phyloP scores from a whole-genome alignment of 805 yeast species.

The Ogataea paradorogensis region DNA sequence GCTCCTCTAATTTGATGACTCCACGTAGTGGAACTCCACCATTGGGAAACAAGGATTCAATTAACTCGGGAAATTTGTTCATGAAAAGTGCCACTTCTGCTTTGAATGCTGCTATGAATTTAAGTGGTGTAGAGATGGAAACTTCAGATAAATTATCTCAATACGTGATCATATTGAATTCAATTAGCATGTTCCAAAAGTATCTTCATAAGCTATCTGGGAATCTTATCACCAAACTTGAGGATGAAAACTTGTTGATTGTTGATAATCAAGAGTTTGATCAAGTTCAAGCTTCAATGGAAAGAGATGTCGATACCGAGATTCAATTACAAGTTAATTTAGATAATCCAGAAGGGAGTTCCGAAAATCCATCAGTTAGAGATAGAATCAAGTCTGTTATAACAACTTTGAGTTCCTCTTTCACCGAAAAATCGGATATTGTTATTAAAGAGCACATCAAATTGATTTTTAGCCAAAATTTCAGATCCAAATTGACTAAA shows the following conservation, averaged over 20 bases:
- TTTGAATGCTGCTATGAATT: slow-evolving; percentile 34
- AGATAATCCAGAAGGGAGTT: slow-evolving; percentile 13
- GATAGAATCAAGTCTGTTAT: slow-evolving; percentile 24
- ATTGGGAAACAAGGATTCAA: slow-evolving; percentile 18
- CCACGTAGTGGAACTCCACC: slow-evolving; percentile 34
- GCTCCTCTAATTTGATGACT: slow-evolving; percentile 22
- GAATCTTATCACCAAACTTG: slow-evolving; percentile 34
- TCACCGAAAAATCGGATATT: slow-evolving; percentile 31
- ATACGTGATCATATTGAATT: slow-evolving; percentile 68
- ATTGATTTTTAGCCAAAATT: slow-evolving; percentile 36
- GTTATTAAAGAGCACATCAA: slow-evolving; percentile 44
- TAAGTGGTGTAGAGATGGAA: slow-evolving; percentile 40
- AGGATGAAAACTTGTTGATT: slow-evolving; percentile 29
- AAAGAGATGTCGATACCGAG: slow-evolving; percentile 17
- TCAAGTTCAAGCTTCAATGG: slow-evolving; percentile 23
- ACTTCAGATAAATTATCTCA: slow-evolving; percentile 48
- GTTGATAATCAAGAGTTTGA: slow-evolving; percentile 32
- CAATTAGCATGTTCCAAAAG: slow-evolving; percentile 59
- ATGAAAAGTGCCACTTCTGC: slow-evolving; percentile 42
- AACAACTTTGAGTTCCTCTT: slow-evolving; percentile 21
- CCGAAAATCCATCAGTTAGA: slow-evolving; percentile 22
- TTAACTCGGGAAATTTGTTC: slow-evolving; percentile 31
- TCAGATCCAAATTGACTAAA: slow-evolving; percentile 35
- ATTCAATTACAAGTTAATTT: slow-evolving; percentile 22
- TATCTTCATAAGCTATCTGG: slow-evolving; percentile 54